phyloP scores from a whole-genome alignment of 805 yeast genomes.

The Pichia deserticola region DNA sequence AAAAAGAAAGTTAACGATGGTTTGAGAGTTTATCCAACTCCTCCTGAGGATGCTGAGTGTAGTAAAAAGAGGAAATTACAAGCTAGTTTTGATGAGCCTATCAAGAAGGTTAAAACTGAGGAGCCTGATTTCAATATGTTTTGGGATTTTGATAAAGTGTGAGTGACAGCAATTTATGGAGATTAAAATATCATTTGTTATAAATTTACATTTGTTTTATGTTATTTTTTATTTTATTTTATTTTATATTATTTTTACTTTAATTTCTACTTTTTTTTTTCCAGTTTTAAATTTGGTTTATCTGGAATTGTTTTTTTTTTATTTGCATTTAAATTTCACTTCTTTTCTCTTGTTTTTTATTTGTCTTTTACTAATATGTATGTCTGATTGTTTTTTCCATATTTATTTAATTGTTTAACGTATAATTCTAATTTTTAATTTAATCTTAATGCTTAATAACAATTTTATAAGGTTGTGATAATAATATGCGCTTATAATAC shows the following conservation, averaged over 20 bases:
- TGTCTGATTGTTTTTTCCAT: background rate
- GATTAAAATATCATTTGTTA: too few relatives aligned
- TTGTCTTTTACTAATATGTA: background rate
- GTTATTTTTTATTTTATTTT: background rate
- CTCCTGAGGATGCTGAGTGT: constrained; percentile 27
- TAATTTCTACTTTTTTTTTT: background rate
- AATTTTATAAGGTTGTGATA: too few relatives aligned
- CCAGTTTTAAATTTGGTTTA: too few relatives aligned
- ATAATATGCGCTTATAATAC: too few relatives aligned
- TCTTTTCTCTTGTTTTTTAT: background rate
- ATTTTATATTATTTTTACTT: constrained; percentile 3
- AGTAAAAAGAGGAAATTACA: constrained; percentile 5
- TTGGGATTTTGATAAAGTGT: constrained; percentile 30
- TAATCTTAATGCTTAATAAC: too few relatives aligned
- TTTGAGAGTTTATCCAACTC: constrained; percentile 26
- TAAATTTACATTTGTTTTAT: too few relatives aligned
- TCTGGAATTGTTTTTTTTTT: too few relatives aligned
- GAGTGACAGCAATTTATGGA: constrained; percentile 6
- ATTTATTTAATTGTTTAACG: too few relatives aligned
- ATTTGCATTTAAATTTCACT: constrained; percentile 1
- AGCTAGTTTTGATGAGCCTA: background rate
- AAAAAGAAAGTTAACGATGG: background rate
- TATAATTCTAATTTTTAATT: too few relatives aligned
- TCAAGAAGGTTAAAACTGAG: constrained; percentile 4
- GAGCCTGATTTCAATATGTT: constrained; percentile 10